These are phyloP conservation scores for Lasiosphaeria miniovina DNA, from an alignment of 495 filamentous ascomycete genomes.

Conservation along the genomic window DNA sequence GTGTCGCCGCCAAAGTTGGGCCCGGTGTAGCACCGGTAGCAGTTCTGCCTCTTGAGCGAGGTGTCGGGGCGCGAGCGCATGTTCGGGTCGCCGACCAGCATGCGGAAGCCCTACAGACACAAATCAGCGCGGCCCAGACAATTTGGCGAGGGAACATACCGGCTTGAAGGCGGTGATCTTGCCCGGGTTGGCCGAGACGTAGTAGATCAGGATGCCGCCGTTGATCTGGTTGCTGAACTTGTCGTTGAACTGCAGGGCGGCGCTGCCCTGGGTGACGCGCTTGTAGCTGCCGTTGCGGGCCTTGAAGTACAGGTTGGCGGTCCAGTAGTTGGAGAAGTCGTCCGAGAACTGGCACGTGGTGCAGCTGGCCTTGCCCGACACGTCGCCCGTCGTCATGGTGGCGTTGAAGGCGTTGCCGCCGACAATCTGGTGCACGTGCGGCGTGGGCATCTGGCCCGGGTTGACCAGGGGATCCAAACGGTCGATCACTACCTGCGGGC, in stretches of 20 bases:
- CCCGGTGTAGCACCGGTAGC: slow-evolving; percentile 49
- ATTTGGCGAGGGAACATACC: slow-evolving; percentile 25
- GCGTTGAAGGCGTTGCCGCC: slow-evolving; percentile 50
- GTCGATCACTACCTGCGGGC: slow-evolving; percentile 43
- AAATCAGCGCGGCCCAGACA: not conserved
- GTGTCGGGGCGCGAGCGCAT: slow-evolving; percentile 36
- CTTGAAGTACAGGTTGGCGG: slow-evolving; percentile 46
- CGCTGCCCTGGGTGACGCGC: slow-evolving; percentile 42
- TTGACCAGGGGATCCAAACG: slow-evolving; percentile 43
- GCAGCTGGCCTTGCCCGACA: slow-evolving; percentile 33
- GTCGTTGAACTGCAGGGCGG: slow-evolving; percentile 46
- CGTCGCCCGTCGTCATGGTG: slow-evolving; percentile 39
- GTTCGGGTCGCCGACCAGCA: slow-evolving; percentile 50
- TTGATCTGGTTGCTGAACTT: slow-evolving; percentile 45
- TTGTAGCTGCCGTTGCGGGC: slow-evolving; percentile 45
- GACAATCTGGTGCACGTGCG: slow-evolving; percentile 48
- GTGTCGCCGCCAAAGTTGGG: slow-evolving; percentile 48
- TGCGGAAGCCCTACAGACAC: slow-evolving; percentile 46
- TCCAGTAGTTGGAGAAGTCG: slow-evolving; percentile 38
- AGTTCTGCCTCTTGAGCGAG: slow-evolving; percentile 42
- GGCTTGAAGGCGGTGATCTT: slow-evolving; percentile 54
- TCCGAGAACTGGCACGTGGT: slow-evolving; percentile 24
- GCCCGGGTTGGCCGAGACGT: slow-evolving; percentile 51
- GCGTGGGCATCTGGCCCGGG: slow-evolving; percentile 34
- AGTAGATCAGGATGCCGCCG: slow-evolving; percentile 53